Evolutionary conservation across 2,329 filamentous ascomycete species (phyloP).

Genomic region (Elsinoe arachidis): DNA sequence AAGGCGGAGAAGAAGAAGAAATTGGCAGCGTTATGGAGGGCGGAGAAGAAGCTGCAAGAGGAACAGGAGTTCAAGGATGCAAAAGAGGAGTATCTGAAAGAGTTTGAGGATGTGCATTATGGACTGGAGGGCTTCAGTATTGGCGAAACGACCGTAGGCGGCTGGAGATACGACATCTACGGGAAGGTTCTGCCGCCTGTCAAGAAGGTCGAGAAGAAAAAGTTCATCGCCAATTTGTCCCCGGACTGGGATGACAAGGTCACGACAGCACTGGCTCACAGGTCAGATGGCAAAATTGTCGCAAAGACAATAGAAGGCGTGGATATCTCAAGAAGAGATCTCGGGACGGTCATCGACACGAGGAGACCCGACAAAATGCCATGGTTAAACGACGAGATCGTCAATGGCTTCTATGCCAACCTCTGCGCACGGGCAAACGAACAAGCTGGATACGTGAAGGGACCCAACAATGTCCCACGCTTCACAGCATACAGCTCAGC

Average conservation of each 20-base stretch:
- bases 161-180: not conserved
- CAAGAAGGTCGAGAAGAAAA: conserved; percentile 5
- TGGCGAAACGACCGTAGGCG: not conserved
- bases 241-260: conserved; percentile 34
- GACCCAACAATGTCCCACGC: conserved; percentile 41
- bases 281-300: conserved; percentile 18
- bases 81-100: not conserved
- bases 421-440: conserved; percentile 50
- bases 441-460: conserved; percentile 44
- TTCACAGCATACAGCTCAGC: conserved; percentile 57
- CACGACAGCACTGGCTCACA: conserved; percentile 25
- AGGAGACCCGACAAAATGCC: conserved; percentile 23
- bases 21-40: not conserved
- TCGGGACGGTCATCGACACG: conserved; percentile 47
- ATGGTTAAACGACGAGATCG: conserved; percentile 73
- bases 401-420: conserved; percentile 57
- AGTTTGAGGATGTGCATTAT: not conserved
- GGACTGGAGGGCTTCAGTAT: not conserved
- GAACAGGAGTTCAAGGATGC: not conserved
- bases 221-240: conserved; percentile 25
- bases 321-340: conserved; percentile 49
- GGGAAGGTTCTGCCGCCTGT: not conserved
- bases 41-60: not conserved
- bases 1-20: conserved; percentile 10
- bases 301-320: conserved; percentile 29